phyloP scores from a whole-genome alignment of 495 filamentous ascomycete genomes.

The Penicillium pancosmium region DNA sequence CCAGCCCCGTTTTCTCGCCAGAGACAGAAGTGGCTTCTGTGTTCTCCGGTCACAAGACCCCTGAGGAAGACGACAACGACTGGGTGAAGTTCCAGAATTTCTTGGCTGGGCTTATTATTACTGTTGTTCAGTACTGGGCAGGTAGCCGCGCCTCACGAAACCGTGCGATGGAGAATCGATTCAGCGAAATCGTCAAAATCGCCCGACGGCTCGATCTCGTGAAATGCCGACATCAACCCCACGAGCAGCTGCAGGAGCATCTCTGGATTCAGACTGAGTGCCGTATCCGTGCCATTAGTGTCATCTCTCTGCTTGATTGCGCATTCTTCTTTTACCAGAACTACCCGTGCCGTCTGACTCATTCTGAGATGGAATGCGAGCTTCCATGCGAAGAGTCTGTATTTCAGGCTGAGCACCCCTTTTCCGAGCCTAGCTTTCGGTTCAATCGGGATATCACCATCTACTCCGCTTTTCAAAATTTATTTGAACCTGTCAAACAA shows the following conservation, averaged over 20 bases:
- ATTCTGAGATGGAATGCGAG: constrained; percentile 44
- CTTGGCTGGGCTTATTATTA: constrained; percentile 48
- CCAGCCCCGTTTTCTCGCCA: constrained; percentile 42
- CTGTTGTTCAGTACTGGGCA: constrained; percentile 50
- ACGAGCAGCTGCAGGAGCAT: constrained; percentile 33
- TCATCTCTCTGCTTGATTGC: constrained; percentile 45
- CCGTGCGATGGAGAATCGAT: constrained; percentile 49
- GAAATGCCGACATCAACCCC: constrained; percentile 34
- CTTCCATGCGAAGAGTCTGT: constrained; percentile 42
- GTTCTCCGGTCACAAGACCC: constrained; percentile 27
- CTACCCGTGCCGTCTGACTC: constrained; percentile 43
- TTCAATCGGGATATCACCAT: constrained; percentile 36
- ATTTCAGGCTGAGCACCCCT: constrained; percentile 45
- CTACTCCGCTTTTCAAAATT: constrained; percentile 37
- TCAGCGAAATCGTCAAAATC: constrained; percentile 46
- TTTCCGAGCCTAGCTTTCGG: constrained; percentile 39
- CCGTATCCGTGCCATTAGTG: constrained; percentile 43
- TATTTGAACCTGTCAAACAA: constrained; percentile 31
- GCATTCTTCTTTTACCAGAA: constrained; percentile 52
- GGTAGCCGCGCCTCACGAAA: constrained; percentile 42
- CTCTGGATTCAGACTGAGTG: constrained; percentile 51
- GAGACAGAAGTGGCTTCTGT: constrained; percentile 43
- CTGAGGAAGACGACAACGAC: constrained; percentile 30
- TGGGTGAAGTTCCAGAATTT: constrained; percentile 48
- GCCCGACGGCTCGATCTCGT: constrained; percentile 42